A percentile compares a stretch with the other conserved stretches of the same genome.
Conservation (phyloP, 2,329 filamentous ascomycete genomes). For the Cytospora chrysosperma region DNA sequence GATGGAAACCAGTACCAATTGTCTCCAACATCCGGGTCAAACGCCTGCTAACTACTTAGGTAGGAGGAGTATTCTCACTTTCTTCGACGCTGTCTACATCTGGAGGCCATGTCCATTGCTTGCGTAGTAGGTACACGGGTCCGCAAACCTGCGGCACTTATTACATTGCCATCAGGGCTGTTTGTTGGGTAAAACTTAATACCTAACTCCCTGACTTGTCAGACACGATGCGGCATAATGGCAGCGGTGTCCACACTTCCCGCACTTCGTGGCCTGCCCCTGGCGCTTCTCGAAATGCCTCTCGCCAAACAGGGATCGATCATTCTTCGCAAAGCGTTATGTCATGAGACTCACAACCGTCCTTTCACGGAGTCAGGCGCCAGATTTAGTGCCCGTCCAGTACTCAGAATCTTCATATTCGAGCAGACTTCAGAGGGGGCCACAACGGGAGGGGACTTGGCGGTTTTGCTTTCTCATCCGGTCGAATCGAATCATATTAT, state of each 20-base stretch:
- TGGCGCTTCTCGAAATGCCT: neutral
- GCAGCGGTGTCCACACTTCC: conserved; percentile 23
- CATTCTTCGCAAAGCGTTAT: neutral
- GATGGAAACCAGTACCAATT: too few relatives aligned
- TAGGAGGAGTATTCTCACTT: too few relatives aligned
- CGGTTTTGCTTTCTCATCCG: neutral
- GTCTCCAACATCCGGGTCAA: too few relatives aligned
- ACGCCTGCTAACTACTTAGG: too few relatives aligned
- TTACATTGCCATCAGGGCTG: conserved; percentile 13
- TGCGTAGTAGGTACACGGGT: neutral
- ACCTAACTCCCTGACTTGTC: too few relatives aligned
- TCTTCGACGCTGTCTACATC: neutral
- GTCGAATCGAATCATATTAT: conserved; percentile 3
- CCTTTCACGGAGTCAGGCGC: neutral
- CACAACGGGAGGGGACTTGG: neutral
- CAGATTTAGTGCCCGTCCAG: neutral
- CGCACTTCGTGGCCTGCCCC: conserved; percentile 24
- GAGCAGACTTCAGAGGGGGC: neutral
- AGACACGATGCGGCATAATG: neutral
- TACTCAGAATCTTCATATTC: neutral
- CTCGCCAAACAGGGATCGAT: neutral
- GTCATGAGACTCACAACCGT: neutral
- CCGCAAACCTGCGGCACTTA: neutral
- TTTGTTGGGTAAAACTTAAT: too few relatives aligned
- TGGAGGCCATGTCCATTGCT: neutral